Percentiles rank a stretch among this genome's conserved stretches.
Conservation (phyloP, 1,284 basidiomycete genomes). For the Exobasidium rhododendri region DNA sequence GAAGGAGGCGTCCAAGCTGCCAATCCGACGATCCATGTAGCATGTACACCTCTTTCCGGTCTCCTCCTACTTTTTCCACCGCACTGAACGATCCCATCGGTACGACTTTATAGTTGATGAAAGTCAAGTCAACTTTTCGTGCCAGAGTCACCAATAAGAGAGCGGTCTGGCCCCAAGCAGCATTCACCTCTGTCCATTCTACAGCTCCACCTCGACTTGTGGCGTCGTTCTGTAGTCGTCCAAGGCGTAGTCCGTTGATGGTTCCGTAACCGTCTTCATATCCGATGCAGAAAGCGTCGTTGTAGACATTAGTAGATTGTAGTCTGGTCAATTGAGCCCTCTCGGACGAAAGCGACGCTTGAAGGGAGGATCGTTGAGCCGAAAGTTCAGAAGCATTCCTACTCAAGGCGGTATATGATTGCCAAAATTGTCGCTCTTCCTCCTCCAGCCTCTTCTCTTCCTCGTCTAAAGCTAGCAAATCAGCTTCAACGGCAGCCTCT, state of each 20-base stretch:
- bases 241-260: slow-evolving; percentile 90
- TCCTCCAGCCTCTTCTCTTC: slow-evolving; percentile 70
- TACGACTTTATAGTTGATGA: slow-evolving; percentile 27
- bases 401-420: slow-evolving; percentile 69
- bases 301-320: slow-evolving; percentile 92
- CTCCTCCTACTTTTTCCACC: slow-evolving; percentile 22
- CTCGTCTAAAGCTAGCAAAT: slow-evolving; percentile 61
- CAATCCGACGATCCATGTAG: slow-evolving; percentile 60
- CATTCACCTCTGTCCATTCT: slow-evolving; percentile 98
- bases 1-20: slow-evolving; percentile 77
- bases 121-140: slow-evolving; percentile 27
- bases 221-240: slow-evolving; percentile 62
- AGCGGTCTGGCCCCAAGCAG: slow-evolving; percentile 96
- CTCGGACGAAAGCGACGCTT: slow-evolving; percentile 61
- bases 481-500: slow-evolving; percentile 37
- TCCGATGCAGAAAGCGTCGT: slow-evolving; percentile 96
- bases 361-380: slow-evolving; percentile 68
- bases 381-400: slow-evolving; percentile 66
- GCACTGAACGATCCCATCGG: slow-evolving; percentile 44
- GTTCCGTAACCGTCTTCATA: slow-evolving; percentile 86
- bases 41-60: slow-evolving; percentile 29
- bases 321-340: slow-evolving; percentile 70
- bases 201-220: slow-evolving; percentile 70
- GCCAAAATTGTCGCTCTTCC: slow-evolving; percentile 77
- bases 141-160: slow-evolving; percentile 79